Percentiles rank a stretch among this genome's conserved stretches.
These are phyloP conservation scores for Fagus crenata DNA, from an alignment of 306 rosid species.

Conservation along the genomic window DNA sequence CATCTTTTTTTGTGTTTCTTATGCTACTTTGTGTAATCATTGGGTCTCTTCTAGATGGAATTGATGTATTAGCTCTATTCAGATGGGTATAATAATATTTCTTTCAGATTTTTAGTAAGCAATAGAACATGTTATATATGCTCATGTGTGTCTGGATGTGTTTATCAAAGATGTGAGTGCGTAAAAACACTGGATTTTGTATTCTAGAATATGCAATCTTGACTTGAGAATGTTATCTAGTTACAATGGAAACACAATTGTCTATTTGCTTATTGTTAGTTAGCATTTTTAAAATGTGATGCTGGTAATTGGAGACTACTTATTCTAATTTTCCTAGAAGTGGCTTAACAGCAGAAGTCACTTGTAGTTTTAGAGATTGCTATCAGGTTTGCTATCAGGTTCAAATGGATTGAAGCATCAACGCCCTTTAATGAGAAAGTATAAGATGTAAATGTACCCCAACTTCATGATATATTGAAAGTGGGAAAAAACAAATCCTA, in stretches of 20 bases:
- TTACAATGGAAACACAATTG: not conserved
- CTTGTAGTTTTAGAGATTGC: not conserved
- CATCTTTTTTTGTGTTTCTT: slow-evolving; percentile 15
- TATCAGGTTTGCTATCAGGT: no score
- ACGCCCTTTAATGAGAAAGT: no score
- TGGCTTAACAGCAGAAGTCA: not conserved
- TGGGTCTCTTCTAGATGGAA: slow-evolving; percentile 37
- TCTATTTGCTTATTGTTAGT: not conserved
- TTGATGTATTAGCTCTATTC: slow-evolving; percentile 33
- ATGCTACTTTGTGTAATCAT: slow-evolving; percentile 32
- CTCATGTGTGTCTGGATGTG: slow-evolving; percentile 15
- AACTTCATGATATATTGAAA: no score
- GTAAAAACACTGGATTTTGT: not conserved
- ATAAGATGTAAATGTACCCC: no score
- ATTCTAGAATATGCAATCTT: not conserved
- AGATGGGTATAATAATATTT: slow-evolving; percentile 24
- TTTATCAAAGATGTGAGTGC: not conserved
- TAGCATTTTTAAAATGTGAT: not conserved
- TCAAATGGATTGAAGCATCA: no score
- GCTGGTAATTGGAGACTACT: not conserved
- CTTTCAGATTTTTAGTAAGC: slow-evolving; percentile 34
- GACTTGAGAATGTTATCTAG: not conserved
- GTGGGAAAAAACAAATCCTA: no score
- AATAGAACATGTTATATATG: slow-evolving; percentile 15
- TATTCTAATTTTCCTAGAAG: not conserved